Percentiles rank a stretch among this genome's conserved stretches.
Conservation (phyloP, 2,329 filamentous ascomycete species). For the Thielaviopsis ethacetica region DNA sequence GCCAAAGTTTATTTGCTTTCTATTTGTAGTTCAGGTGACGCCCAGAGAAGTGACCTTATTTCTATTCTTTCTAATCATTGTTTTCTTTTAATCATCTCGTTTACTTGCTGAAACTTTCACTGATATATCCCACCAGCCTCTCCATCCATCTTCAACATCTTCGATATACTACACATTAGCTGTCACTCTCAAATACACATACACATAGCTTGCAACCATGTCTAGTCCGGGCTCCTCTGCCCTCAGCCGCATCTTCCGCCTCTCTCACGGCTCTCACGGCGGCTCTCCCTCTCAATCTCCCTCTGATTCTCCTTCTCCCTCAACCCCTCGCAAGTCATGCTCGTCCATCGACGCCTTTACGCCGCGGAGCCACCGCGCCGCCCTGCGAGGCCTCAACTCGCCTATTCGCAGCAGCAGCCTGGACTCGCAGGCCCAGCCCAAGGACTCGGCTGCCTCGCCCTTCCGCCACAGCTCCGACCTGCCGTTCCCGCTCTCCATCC, state of each 20-base stretch:
- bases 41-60: too few relatives aligned
- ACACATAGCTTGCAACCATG: neutral
- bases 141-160: too few relatives aligned
- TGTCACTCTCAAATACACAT: neutral
- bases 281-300: neutral
- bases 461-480: slow-evolving; percentile 5
- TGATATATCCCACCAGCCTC: too few relatives aligned
- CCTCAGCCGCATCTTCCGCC: neutral
- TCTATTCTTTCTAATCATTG: too few relatives aligned
- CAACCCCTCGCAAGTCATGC: neutral
- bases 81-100: too few relatives aligned
- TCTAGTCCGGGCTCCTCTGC: neutral
- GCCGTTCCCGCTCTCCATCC: slow-evolving; percentile 5
- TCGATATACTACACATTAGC: neutral
- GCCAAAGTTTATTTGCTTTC: neutral
- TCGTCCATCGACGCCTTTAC: slow-evolving; percentile 1
- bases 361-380: slow-evolving; percentile 5
- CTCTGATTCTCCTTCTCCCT: neutral
- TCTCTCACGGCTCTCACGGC: neutral
- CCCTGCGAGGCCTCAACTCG: slow-evolving; percentile 1
- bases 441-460: neutral
- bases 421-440: neutral
- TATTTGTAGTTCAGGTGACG: neutral
- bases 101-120: too few relatives aligned
- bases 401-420: neutral